A percentile compares a stretch with the other conserved stretches of the same genome.
Evolutionary conservation across 352 stramenopile genomes (phyloP).

Genomic region (Globisporangium okanoganense): DNA sequence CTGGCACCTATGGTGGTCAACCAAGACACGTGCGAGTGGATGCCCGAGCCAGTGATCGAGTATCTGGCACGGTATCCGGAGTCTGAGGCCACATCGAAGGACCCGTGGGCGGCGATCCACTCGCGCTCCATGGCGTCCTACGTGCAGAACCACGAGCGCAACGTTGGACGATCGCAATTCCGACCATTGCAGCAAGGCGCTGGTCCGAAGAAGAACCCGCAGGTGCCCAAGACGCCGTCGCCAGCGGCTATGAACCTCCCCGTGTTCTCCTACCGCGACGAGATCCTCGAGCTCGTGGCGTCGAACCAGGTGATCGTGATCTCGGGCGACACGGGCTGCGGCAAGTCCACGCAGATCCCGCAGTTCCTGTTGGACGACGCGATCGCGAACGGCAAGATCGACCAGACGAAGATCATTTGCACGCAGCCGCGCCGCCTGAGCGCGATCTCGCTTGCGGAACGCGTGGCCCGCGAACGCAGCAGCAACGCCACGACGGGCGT

Average conservation of each 20-base stretch:
- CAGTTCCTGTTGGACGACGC: constrained; percentile 91
- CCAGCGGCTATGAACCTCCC: constrained; percentile 37
- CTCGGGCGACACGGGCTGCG: constrained; percentile 93
- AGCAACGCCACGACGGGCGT: constrained; percentile 38
- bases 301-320: constrained; percentile 90
- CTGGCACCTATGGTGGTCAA: constrained; percentile 34
- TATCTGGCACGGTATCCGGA: constrained; percentile 47
- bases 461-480: constrained; percentile 82
- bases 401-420: constrained; percentile 80
- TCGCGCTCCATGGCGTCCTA: constrained; percentile 16
- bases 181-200: constrained; percentile 29
- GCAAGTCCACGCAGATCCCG: constrained; percentile 92
- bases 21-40: constrained; percentile 26
- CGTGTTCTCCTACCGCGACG: constrained; percentile 51
- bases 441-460: constrained; percentile 87
- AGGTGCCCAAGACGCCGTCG: not conserved
- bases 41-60: constrained; percentile 33
- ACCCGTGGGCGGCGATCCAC: constrained; percentile 1
- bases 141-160: constrained; percentile 15
- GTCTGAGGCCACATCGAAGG: not conserved
- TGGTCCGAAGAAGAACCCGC: not conserved
- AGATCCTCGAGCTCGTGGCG: constrained; percentile 61
- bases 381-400: constrained; percentile 55
- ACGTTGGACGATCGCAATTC: constrained; percentile 24
- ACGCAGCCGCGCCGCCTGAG: constrained; percentile 93